These are phyloP conservation scores for Smallanthus sonchifolius DNA, from an alignment of 129 eudicot genomes.

Conservation along the genomic window DNA sequence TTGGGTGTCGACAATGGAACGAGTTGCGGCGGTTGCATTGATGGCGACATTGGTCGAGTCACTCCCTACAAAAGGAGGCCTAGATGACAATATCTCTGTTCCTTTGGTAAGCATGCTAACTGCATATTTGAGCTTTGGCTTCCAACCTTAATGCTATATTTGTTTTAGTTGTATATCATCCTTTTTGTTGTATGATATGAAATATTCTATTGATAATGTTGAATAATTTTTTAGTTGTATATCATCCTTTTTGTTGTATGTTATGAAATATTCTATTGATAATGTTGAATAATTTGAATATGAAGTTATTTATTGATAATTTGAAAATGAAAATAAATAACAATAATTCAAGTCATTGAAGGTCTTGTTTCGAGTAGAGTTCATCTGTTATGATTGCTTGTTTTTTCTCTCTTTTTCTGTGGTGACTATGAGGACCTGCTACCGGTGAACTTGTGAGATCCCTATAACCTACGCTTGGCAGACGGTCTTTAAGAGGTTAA, in stretches of 20 bases:
- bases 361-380: not conserved
- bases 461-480: too few relatives aligned
- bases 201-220: not conserved
- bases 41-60: conserved; percentile 84
- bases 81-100: conserved; percentile 91
- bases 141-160: not conserved
- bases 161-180: not conserved
- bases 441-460: not conserved
- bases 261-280: not conserved
- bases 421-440: not conserved
- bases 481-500: too few relatives aligned
- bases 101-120: conserved; percentile 71
- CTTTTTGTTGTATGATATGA: conserved; percentile 12
- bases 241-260: conserved; percentile 16
- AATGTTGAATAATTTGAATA: not conserved
- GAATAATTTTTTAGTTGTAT: not conserved
- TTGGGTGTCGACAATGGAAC: conserved; percentile 46
- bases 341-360: not conserved
- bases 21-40: conserved; percentile 68
- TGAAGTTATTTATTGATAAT: not conserved
- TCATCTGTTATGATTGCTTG: not conserved
- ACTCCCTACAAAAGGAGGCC: conserved; percentile 54
- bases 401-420: too few relatives aligned
- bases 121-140: conserved; percentile 53
- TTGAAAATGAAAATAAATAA: not conserved